Evolutionary conservation across 331 rosid species (phyloP), one percentile per base, ranked within the genome.

Genomic region (Ulmus americana): DNA sequence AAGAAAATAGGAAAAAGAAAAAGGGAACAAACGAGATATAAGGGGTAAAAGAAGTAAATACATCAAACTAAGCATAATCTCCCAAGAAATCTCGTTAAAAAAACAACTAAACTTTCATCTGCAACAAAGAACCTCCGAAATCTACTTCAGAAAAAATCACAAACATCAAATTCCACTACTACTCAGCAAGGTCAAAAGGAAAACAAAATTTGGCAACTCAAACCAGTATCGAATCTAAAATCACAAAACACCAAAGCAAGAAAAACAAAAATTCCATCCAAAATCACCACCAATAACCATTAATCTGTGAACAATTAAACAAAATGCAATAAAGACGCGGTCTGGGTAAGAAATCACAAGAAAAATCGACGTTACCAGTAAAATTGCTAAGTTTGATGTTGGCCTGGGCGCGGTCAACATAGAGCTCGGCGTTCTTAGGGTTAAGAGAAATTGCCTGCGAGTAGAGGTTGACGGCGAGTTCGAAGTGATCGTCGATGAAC

Each of bases 341-440:
- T n/a, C 14, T 39, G 63, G 8, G 0, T 6, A 28, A 15, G 45
- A 45, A 48, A 59, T 44, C 10, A 1, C 11, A 6, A 43, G 43
- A n/a, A 45, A 6, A 15, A 20, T 6, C 18, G 59, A 22, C 0
- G 2, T 48, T 55, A 91, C 97, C 96, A 9, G 88, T 76, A 74
- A 71, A 78, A 71, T 71, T 76, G 7, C 20, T 12, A 77, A 81
- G 80, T 68, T 91, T 88, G 86, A 88, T 84, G 77, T 91, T 76
- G 76, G 90, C 95, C 75, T 91, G 96, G 5, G 96, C 96, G 7
- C 96, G 96, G 73, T 91, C 90, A 13, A 73, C 77, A 49, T 43
- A 78, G 59, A 86, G 89, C 45, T 73, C 83, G 1, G 95, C 61
- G 57, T 59, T 80, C 6, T 15, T 59, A 28, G 95, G 96, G 55